Conservation (phyloP, 208 protist genomes). For the Leishmania arabica region DNA sequence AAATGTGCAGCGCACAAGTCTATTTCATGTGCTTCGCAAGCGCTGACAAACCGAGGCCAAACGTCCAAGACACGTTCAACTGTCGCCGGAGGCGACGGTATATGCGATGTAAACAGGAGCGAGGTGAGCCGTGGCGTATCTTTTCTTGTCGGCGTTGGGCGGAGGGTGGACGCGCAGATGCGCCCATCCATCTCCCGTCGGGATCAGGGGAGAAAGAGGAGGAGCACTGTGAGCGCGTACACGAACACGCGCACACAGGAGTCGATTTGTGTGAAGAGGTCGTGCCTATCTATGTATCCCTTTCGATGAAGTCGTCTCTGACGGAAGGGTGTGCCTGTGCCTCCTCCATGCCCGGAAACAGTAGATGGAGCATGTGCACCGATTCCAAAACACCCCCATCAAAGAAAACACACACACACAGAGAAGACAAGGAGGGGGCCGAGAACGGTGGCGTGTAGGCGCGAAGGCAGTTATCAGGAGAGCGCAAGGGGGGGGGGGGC, state of each 20-base stretch:
- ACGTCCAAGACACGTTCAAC: not conserved
- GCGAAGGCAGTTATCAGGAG: not conserved
- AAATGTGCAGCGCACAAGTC: not conserved
- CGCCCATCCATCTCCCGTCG: not conserved
- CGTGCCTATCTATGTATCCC: not conserved
- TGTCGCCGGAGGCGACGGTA: not conserved
- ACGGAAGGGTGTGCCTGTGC: not conserved
- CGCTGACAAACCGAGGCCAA: no score
- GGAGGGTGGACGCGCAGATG: not conserved
- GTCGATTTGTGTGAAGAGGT: not conserved
- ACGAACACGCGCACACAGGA: not conserved
- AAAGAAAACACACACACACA: not conserved
- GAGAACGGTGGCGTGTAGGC: not conserved
- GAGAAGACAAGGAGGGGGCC: conserved; percentile 5
- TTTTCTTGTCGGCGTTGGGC: not conserved
- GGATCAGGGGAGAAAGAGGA: not conserved
- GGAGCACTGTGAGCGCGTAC: not conserved
- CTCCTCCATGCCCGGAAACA: not conserved
- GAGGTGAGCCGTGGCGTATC: not conserved
- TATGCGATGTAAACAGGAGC: not conserved
- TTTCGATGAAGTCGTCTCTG: not conserved
- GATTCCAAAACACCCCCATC: not conserved
- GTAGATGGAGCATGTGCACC: not conserved
- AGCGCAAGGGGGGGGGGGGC: not conserved
- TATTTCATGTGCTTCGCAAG: not conserved